Base-by-base conservation (phyloP, 495 filamentous ascomycete genomes). In the Penicillium atrosanguineum region DNA sequence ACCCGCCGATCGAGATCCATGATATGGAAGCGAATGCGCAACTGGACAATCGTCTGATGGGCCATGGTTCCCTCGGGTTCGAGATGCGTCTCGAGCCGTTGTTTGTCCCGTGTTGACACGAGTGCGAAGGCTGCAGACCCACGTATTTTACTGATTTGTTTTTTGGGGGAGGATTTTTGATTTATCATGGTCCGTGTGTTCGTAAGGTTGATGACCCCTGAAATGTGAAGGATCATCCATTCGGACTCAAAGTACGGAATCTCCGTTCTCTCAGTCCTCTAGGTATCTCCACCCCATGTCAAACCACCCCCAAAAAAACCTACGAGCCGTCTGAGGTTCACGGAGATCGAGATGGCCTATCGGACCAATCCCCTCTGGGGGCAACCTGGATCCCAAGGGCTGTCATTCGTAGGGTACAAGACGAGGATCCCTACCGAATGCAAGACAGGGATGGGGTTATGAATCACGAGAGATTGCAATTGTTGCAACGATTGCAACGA, bases 301-400 rank as follows among this genome's bases (percentile, higher is more conserved):
- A 50, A 58, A 52, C 46, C 45, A 23, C 45, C 52, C 49, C n/a
- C n/a, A n/a, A n/a, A n/a, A n/a, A n/a, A n/a, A n/a, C n/a, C n/a
- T n/a, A n/a, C 52, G 57, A 53, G 36, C 57, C 46, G 31, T 52
- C 52, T 55, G 38, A 26, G 57, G 53, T 49, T 56, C 8, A 36
- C 42, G 9, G 18, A 6, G 19, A 44, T 21, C 52, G 48, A 45
- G 52, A 56, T 55, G 52, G 31, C 19, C 18, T 38, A 29, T 19
- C 53, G 57, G 57, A 12, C 41, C 46, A 52, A 11, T 3, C 52
- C 46, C 52, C 23, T 45, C 49, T 52, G 23, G 2, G 23, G 23
- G 23, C 23, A 23, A 23, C 23, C 23, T 2, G 23, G 23, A 5
- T 5, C 23, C 23, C n/a, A n/a, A 23, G 2, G 23, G 23, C 57